phyloP scores from a whole-genome alignment of 148 eudicot species.

The Euryodendron excelsum region DNA sequence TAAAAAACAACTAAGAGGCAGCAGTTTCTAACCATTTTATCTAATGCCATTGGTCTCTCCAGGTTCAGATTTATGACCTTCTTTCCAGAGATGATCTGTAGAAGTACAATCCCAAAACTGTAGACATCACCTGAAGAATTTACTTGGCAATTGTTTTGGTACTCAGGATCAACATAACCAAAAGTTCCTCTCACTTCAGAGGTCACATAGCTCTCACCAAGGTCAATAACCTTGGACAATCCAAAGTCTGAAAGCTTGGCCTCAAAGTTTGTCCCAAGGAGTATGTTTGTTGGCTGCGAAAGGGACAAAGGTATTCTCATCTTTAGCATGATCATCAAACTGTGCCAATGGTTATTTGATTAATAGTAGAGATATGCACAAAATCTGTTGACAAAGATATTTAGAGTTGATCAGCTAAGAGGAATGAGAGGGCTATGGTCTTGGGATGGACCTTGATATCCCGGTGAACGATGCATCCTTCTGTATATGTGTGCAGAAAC shows the following conservation, averaged over 20 bases:
- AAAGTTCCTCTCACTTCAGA: constrained; percentile 49
- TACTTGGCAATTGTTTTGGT: constrained; percentile 30
- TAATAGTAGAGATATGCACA: no score
- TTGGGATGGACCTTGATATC: constrained; percentile 34
- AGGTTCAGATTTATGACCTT: constrained; percentile 33
- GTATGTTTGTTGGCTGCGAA: constrained; percentile 44
- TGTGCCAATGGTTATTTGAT: no score
- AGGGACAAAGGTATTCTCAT: not conserved
- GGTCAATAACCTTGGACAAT: constrained; percentile 39
- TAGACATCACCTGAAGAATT: constrained; percentile 36
- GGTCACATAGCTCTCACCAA: constrained; percentile 27
- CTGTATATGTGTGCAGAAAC: constrained; percentile 38
- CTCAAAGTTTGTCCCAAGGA: constrained; percentile 35
- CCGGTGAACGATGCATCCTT: constrained; percentile 38
- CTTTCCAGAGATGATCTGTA: constrained; percentile 42
- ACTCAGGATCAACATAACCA: constrained; percentile 45
- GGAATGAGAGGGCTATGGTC: not conserved
- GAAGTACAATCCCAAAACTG: constrained; percentile 42
- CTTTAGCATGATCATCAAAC: no score
- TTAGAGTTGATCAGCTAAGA: not conserved
- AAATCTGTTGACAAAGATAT: no score
- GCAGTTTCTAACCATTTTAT: constrained; percentile 21
- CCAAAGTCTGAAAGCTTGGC: constrained; percentile 49
- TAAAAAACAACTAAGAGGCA: not conserved
- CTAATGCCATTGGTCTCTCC: constrained; percentile 25